Percentiles rank a stretch among this genome's conserved stretches.
Conservation (phyloP, 768 basidiomycete genomes). For the Lentinus brumalis region DNA sequence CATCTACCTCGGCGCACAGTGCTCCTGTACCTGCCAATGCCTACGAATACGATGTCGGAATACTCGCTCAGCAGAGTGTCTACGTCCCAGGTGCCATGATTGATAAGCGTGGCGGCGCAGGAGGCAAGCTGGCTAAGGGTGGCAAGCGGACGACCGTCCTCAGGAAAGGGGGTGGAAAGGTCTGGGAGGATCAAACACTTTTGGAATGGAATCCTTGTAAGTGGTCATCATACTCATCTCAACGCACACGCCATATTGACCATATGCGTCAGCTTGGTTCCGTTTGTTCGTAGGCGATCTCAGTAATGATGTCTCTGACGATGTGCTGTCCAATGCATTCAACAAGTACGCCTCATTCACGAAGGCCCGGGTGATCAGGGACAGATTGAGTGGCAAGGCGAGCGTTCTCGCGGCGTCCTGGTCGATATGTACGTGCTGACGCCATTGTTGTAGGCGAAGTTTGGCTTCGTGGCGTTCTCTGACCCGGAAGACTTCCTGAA, state of each 20-base stretch:
- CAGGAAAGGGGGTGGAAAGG: constrained; percentile 92
- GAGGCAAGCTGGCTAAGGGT: constrained; percentile 84
- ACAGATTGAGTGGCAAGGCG: constrained; percentile 92
- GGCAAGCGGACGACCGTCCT: constrained; percentile 93
- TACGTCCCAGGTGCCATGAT: constrained; percentile 92
- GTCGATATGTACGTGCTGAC: constrained; percentile 11
- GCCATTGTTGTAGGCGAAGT: constrained; percentile 70
- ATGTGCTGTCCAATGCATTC: constrained; percentile 91
- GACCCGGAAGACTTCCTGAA: constrained; percentile 98
- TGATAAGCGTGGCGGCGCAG: constrained; percentile 83
- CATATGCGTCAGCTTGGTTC: constrained; percentile 76
- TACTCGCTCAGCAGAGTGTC: constrained; percentile 87
- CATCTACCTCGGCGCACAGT: constrained; percentile 63
- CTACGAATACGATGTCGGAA: constrained; percentile 91
- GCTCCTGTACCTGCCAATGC: constrained; percentile 88
- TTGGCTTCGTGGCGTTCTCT: constrained; percentile 95
- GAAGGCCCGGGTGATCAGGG: constrained; percentile 94
- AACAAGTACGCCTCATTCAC: constrained; percentile 90
- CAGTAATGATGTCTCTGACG: constrained; percentile 97
- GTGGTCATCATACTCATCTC: constrained; percentile 30
- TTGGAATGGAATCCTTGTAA: constrained; percentile 96
- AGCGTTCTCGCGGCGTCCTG: constrained; percentile 11
- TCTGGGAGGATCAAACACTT: constrained; percentile 98
- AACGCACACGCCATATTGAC: neutral
- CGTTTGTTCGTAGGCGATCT: constrained; percentile 96